Percentiles rank a stretch among this genome's conserved stretches.
phyloP scores from a whole-genome alignment of 2,329 filamentous ascomycete genomes.

The Penicillium expansum region DNA sequence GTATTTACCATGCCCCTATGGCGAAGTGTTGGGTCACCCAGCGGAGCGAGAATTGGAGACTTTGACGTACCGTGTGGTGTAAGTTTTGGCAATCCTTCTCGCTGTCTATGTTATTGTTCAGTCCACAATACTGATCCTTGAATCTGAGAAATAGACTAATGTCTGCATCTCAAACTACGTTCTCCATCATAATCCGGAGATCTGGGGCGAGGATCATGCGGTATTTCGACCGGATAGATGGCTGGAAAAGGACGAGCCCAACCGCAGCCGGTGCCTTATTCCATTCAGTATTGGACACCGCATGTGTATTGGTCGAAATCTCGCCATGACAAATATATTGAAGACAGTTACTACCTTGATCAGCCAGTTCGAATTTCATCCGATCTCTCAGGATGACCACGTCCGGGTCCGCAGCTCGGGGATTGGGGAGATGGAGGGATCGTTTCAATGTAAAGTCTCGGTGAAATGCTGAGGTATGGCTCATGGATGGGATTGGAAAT shows the following conservation, averaged over 20 bases:
- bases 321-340: slow-evolving; percentile 15
- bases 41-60: slow-evolving; percentile 8
- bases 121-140: not conserved
- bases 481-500: not conserved
- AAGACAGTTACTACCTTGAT: slow-evolving; percentile 13
- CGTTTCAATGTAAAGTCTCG: not conserved
- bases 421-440: slow-evolving; percentile 10
- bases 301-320: slow-evolving; percentile 13
- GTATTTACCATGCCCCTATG: slow-evolving; percentile 13
- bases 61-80: not conserved
- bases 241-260: not conserved
- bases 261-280: slow-evolving; percentile 2
- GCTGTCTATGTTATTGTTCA: not conserved
- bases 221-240: slow-evolving; percentile 1
- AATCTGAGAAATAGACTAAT: not conserved
- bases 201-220: slow-evolving; percentile 3
- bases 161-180: not conserved
- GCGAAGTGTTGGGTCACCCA: slow-evolving; percentile 5
- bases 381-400: not conserved
- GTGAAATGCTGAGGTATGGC: not conserved
- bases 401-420: slow-evolving; percentile 4
- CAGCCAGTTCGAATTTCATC: slow-evolving; percentile 3
- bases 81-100: not conserved
- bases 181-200: slow-evolving; percentile 6
- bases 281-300: slow-evolving; percentile 15